Base-by-base conservation (phyloP, 768 basidiomycete genomes). In the Boletellus emodensis region DNA sequence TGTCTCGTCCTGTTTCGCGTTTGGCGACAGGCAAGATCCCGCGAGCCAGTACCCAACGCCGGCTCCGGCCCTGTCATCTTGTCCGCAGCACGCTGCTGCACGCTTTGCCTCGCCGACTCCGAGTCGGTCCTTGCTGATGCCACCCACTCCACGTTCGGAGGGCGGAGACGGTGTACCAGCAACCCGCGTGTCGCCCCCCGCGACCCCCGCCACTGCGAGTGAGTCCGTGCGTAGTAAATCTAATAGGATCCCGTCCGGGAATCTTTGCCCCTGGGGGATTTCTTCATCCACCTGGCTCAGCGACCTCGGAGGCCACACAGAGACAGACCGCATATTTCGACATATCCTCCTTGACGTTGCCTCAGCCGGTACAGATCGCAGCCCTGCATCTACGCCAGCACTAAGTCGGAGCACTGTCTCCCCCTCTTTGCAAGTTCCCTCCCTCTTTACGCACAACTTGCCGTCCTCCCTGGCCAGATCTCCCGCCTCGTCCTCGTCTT, bases 261-360 rank as follows among this genome's bases (percentile, higher is more conserved):
- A 61, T 55, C 60, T 36, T 44, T 52, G 44, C 34, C 48, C 57
- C 44, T 62, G 64, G 56, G 53, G 53, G 40, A 41, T 54, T 26
- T 47, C 57, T 44, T 51, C 60, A 12, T 58, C 68, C 24, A 68
- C 57, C 42, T 64, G 68, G 66, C 66, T 66, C 48, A 62, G 51
- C 43, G 68, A 66, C 46, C 64, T 66, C 45, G 68, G 66, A 24
- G 63, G 63, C 46, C 46, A 63, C 44, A 66, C 59, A 18, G 65
- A 68, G 40, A 66, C 63, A 6, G 66, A 70, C 48, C 62, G 58
- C 44, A 55, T 68, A 43, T 70, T 68, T 50, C 63, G 58, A 30
- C 47, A 53, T 4, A 62, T 61, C 51, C 48, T 59, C 6, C 57
- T 52, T 28, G 58, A 49, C 14, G 49, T 55, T 14, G 35, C 42